Base-by-base conservation (phyloP, 75 land plant genomes). In the Cupressus sempervirens region DNA sequence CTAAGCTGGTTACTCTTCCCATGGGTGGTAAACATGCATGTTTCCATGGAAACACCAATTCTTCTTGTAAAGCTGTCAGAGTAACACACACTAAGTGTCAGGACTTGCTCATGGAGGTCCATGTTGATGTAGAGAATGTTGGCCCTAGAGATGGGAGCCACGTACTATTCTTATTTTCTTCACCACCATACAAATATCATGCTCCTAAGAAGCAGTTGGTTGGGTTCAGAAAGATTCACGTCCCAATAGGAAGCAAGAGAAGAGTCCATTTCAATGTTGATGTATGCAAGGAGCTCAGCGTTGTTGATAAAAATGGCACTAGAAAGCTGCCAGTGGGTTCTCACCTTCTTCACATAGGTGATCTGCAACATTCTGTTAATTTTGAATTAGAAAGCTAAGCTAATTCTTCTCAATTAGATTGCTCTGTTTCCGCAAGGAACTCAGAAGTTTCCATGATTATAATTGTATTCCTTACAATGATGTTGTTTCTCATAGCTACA, bases 221-320 rank as follows among this genome's bases (percentile, higher is more conserved):
- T 54, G 88, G 74, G 3, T 96, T 92, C 75, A 74, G 88, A 84
- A 92, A 90, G 79, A 90, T 94, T n/a, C 91, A 88, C 35, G 79
- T 96, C 34, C 43, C 32, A 36, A 87, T 92, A 12, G 87, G 86
- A 7, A 18, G 86, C 4, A 58, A n/a, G 85, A 74, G 62, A 3
- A 76, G 89, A 26, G 94, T 93, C 11, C 46, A 40, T 16, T 35
- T 96, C 77, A 76, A 84, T 1, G 46, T 96, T 7, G 81, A 93
- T 68, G 93, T 86, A 70, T 96, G 96, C 87, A 90, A 88, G 77
- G 92, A 96, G 82, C 83, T 96, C 77, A 91, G 90, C 76, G 80
- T 91, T 12, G 94, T 92, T 7, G 93, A 91, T 40, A 29, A 34
- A 2, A 82, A 86, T 40, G 95, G 94, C 32, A 85, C 86, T 41